Evolutionary conservation across 139 green algal genomes (phyloP), one percentile per base, ranked within the genome.

Genomic region (Chlamydomonas applanata): DNA sequence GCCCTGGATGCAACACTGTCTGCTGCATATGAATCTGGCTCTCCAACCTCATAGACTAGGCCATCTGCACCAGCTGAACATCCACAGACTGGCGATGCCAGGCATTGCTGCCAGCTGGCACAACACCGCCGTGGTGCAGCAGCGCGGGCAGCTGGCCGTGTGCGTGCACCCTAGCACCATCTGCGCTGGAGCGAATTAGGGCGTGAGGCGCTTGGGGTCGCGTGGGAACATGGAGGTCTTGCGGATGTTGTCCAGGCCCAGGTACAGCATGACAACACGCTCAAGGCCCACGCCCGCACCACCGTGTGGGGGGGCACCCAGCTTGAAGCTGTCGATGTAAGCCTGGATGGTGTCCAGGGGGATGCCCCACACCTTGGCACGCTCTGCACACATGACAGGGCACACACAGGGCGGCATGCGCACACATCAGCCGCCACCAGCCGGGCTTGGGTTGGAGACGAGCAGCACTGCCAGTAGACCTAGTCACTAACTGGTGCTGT

Each of bases 261-360:
- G 93, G 87, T 97, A 99, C 30, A 99, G 87, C 96, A 99, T 99
- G 20, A 98, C 91, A 57, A 99, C 95, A 35, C 96, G 89, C 88
- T 99, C 96, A 76, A 99, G 76, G 36, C 96, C 96, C 36, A 99
- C 96, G 40, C 96, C 96, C 1, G 82, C 86, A 63, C 94, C 94
- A 35, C 94, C 96, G 76, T 99, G 96, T 20, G 96, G 96, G 1
- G 85, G 77, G 2, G 95, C 95, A 7, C 96, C 96, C 59, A 90
- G 89, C 85, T 92, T 96, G 90, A 99, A 99, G 1, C 84, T 82
- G 81, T 98, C 92, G 27, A 99, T 94, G 87, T 99, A 99, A 2
- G 89, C 83, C 75, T 95, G 78, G 59, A 98, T 95, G 19, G 80
- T 89, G 14, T 91, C 81, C 27, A 98, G 24, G 0, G 89, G 88